Evolutionary conservation across 139 green algal species (phyloP).

Genomic region (Haematococcus lacustris): DNA sequence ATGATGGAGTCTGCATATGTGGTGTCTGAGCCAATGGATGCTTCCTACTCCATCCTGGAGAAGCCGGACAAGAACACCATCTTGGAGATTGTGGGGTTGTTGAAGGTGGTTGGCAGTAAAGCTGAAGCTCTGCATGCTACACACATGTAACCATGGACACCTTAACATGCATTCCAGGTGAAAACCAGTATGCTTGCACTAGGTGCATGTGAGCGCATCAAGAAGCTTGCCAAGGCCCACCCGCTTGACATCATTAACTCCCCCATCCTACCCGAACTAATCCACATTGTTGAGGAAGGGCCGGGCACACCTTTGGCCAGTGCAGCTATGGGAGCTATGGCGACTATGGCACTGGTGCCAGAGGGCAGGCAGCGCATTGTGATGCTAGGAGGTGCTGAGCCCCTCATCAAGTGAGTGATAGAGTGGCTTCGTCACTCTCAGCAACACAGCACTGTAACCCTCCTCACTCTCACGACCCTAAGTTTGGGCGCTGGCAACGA

Average conservation of each 20-base stretch:
- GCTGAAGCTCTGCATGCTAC: too few relatives aligned
- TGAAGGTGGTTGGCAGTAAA: too few relatives aligned
- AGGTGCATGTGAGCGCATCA: constrained; percentile 31
- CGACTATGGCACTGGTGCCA: constrained; percentile 20
- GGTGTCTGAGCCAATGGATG: too few relatives aligned
- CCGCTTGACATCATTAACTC: constrained; percentile 17
- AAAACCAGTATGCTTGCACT: constrained; percentile 24
- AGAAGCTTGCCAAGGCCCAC: constrained; percentile 18
- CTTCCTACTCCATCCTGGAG: too few relatives aligned
- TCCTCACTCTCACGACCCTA: too few relatives aligned
- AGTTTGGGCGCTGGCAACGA: neutral
- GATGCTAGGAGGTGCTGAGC: constrained; percentile 6
- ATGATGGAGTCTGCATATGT: too few relatives aligned
- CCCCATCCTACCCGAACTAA: constrained; percentile 12
- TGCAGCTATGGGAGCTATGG: constrained; percentile 15
- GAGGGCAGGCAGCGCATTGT: constrained; percentile 22
- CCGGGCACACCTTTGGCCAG: constrained; percentile 10
- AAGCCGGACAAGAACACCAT: too few relatives aligned
- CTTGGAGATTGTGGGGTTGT: too few relatives aligned
- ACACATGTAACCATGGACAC: too few relatives aligned
- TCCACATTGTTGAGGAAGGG: constrained; percentile 12
- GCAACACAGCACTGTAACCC: too few relatives aligned
- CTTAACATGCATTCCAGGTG: too few relatives aligned
- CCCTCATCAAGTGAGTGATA: constrained; percentile 16
- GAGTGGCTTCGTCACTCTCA: neutral